Conservation (phyloP, 345 rosid species). For the Lagerstroemia speciosa region DNA sequence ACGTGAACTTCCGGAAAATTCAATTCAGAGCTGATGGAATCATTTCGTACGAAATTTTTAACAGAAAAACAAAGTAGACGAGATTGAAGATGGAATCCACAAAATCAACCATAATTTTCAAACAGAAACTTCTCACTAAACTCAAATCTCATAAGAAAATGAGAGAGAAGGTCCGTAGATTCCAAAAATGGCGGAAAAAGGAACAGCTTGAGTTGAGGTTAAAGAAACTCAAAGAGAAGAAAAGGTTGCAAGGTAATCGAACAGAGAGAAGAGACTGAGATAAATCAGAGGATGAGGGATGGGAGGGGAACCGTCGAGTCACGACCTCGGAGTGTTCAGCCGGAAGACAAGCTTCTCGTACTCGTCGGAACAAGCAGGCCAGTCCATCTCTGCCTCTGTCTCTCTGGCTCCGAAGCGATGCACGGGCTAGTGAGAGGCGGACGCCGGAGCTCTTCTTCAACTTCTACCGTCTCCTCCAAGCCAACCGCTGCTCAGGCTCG, state of each 20-base stretch:
- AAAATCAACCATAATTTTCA: neutral
- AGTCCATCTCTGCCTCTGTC: neutral
- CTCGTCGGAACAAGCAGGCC: conserved; percentile 11
- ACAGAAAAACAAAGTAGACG: neutral
- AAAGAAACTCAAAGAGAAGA: neutral
- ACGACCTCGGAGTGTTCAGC: conserved; percentile 16
- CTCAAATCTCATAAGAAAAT: neutral
- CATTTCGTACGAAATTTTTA: neutral
- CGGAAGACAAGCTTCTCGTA: conserved; percentile 19
- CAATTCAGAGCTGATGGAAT: neutral
- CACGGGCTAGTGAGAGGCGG: too few relatives aligned
- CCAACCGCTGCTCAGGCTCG: too few relatives aligned
- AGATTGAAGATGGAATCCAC: neutral
- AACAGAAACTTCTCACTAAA: neutral
- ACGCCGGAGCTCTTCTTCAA: too few relatives aligned
- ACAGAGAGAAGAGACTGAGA: too few relatives aligned
- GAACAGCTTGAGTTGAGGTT: neutral
- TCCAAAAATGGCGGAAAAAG: neutral
- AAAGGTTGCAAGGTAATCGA: neutral
- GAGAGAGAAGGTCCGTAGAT: neutral
- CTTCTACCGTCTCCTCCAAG: too few relatives aligned
- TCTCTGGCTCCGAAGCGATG: too few relatives aligned
- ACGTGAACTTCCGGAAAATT: neutral
- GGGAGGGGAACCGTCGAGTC: neutral
- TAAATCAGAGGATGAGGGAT: neutral